A percentile compares a stretch with the other conserved stretches of the same genome.
phyloP scores from a whole-genome alignment of 1,139 yeast species.

The Scheffersomyces cryptocercus region DNA sequence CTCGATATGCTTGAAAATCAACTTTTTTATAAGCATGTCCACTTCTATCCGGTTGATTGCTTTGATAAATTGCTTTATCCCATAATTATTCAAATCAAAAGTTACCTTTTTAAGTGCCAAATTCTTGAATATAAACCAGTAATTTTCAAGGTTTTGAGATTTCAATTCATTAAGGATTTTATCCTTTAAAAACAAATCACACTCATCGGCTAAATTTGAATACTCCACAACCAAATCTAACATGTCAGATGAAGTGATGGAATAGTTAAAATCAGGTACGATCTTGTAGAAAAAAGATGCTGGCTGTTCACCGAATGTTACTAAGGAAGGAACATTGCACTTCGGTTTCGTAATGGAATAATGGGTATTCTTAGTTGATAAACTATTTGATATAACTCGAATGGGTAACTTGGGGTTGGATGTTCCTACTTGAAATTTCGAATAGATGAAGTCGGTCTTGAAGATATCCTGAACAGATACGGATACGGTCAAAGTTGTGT shows the following conservation, averaged over 20 bases:
- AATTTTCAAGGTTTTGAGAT: slow-evolving; percentile 12
- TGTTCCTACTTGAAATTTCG: slow-evolving; percentile 69
- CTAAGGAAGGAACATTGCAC: slow-evolving; percentile 25
- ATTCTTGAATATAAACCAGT: slow-evolving; percentile 28
- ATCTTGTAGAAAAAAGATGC: slow-evolving; percentile 61
- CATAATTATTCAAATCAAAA: slow-evolving; percentile 42
- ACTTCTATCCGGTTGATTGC: slow-evolving; percentile 21
- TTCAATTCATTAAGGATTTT: slow-evolving; percentile 7
- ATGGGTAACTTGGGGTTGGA: slow-evolving; percentile 55
- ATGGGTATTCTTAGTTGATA: slow-evolving; percentile 36
- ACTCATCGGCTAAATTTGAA: slow-evolving; percentile 48
- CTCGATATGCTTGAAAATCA: slow-evolving; percentile 17
- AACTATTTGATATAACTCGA: slow-evolving; percentile 45
- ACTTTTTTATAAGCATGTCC: slow-evolving; percentile 11
- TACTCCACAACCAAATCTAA: slow-evolving; percentile 47
- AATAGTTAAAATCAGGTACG: slow-evolving; percentile 20
- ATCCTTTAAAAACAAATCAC: slow-evolving; percentile 18
- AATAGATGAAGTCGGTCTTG: slow-evolving; percentile 53
- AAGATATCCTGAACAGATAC: slow-evolving; percentile 81
- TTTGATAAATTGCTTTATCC: slow-evolving; percentile 28
- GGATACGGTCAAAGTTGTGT: slow-evolving; percentile 56
- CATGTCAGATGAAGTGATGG: slow-evolving; percentile 29
- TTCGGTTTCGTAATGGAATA: slow-evolving; percentile 34
- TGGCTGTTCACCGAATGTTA: slow-evolving; percentile 72
- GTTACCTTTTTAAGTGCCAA: slow-evolving; percentile 23